Evolutionary conservation across 441 rosid species (phyloP).

Genomic region (Populus hybrid): DNA sequence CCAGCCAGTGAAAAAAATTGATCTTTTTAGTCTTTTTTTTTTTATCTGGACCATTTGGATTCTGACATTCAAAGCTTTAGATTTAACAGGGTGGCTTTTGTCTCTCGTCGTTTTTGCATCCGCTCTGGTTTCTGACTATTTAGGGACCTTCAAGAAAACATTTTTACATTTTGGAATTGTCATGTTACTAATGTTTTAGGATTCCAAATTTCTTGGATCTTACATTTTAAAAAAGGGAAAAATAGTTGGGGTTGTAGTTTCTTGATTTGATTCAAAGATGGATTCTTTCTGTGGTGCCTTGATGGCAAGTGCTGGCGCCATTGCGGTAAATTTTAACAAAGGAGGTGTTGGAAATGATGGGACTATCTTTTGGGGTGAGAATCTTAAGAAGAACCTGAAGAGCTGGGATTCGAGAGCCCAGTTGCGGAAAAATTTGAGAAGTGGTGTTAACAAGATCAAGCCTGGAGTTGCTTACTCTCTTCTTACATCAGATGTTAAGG

Average conservation of each 20-base stretch:
- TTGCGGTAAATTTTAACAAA: constrained; percentile 20
- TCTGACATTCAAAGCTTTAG: not conserved
- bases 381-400: constrained; percentile 28
- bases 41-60: not conserved
- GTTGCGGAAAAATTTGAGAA: constrained; percentile 27
- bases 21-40: no score
- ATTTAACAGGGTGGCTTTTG: not conserved
- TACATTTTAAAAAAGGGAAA: not conserved
- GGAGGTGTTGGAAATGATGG: constrained; percentile 21
- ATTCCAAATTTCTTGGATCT: constrained; percentile 14
- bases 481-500: constrained; percentile 49
- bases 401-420: constrained; percentile 17
- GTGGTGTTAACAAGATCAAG: constrained; percentile 28
- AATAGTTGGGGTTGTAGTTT: constrained; percentile 6
- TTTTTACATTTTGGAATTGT: not conserved
- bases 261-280: constrained; percentile 31
- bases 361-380: constrained; percentile 45
- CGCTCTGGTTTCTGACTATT: not conserved
- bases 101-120: not conserved
- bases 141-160: not conserved
- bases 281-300: constrained; percentile 42
- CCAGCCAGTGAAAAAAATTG: not conserved
- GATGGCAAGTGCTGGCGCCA: constrained; percentile 30
- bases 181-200: not conserved
- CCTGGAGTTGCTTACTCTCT: constrained; percentile 48